Conservation (phyloP, 2,329 filamentous ascomycete species). For the Phoma sp. region DNA sequence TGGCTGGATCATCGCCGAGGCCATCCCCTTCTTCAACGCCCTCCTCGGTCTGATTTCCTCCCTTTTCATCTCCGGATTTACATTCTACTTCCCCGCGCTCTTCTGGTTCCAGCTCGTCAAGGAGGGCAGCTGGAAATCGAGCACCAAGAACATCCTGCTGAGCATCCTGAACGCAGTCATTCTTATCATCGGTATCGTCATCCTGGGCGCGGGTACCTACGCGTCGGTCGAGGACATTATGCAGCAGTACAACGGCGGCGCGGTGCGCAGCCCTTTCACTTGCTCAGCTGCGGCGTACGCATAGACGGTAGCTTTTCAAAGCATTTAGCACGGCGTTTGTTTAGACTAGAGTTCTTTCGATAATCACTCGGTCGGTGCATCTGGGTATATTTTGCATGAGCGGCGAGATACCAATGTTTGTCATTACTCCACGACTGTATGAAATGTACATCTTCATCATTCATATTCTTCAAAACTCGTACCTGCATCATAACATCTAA, state of each 20-base stretch:
- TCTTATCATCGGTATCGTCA: conserved; percentile 40
- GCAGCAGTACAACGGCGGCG: conserved; percentile 47
- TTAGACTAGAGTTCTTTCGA: neutral
- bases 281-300: conserved; percentile 45
- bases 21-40: conserved; percentile 73
- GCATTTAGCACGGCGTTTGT: conserved; percentile 19
- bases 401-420: conserved; percentile 2
- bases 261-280: conserved; percentile 51
- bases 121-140: conserved; percentile 52
- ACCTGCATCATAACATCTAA: too few species aligned
- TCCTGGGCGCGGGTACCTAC: conserved; percentile 52
- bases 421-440: neutral
- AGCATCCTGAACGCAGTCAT: conserved; percentile 37
- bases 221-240: conserved; percentile 54
- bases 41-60: conserved; percentile 69
- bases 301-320: conserved; percentile 7
- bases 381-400: conserved; percentile 7
- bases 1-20: conserved; percentile 72
- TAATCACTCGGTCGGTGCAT: neutral
- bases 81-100: conserved; percentile 53
- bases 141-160: conserved; percentile 40
- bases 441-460: neutral
- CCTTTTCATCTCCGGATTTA: conserved; percentile 73
- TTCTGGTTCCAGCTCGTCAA: conserved; percentile 51
- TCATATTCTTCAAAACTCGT: too few species aligned